Conservation (phyloP, 306 rosid species). For the Herpetospermum pedunculosum region DNA sequence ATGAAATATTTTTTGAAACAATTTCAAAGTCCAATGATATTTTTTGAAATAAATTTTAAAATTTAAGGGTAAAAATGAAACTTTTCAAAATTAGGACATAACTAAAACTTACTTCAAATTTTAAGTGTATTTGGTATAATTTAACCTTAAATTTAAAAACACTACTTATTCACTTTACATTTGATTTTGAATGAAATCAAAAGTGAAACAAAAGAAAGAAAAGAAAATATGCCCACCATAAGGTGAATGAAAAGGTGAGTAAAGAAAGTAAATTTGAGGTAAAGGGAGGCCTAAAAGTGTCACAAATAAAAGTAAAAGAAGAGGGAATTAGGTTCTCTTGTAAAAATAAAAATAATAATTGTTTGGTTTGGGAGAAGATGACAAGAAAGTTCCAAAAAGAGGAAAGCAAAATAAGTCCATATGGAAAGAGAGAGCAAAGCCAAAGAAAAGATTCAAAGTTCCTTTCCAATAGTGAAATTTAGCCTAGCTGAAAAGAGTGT, state of each 20-base stretch:
- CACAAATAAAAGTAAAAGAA: not conserved
- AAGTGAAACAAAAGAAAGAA: not conserved
- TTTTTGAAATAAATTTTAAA: too few species aligned
- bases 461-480: too few species aligned
- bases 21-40: too few species aligned
- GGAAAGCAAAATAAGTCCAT: not conserved
- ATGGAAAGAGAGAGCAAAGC: not conserved
- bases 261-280: not conserved
- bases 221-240: not conserved
- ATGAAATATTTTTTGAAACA: too few species aligned
- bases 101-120: too few species aligned
- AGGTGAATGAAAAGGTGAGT: not conserved
- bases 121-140: too few species aligned
- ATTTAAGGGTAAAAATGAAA: too few species aligned
- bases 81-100: too few species aligned
- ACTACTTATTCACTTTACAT: not conserved
- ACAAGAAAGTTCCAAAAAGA: constrained; percentile 4
- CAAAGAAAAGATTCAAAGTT: constrained; percentile 1
- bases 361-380: not conserved
- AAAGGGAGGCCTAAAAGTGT: not conserved
- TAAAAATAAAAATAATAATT: not conserved
- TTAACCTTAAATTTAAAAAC: too few species aligned
- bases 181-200: not conserved
- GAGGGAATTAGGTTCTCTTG: not conserved
- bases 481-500: too few species aligned